phyloP scores from a whole-genome alignment of 2,329 filamentous ascomycete species.

The Fusarium solani-melongenae region DNA sequence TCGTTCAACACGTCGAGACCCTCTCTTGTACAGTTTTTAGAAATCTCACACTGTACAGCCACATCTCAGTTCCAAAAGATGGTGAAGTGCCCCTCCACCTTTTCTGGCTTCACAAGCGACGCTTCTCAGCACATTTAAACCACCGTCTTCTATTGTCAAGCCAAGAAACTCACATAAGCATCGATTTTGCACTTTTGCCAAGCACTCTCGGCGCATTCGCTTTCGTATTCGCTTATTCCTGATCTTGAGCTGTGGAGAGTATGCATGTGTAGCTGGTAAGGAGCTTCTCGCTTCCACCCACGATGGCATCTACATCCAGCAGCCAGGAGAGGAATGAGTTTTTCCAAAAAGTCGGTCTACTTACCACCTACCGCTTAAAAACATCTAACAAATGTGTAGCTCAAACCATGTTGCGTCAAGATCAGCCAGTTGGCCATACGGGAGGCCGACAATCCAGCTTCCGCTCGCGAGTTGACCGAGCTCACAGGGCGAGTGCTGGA shows the following conservation, averaged over 20 bases:
- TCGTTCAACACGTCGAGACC: background rate
- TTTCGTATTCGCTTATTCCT: conserved; percentile 27
- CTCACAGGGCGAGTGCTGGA: conserved; percentile 58
- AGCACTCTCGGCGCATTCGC: conserved; percentile 10
- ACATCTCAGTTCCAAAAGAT: conserved; percentile 4
- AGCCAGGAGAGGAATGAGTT: conserved; percentile 45
- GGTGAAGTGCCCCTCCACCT: conserved; percentile 19
- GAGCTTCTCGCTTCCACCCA: conserved; percentile 33
- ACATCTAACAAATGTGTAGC: conserved; percentile 52
- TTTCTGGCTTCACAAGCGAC: conserved; percentile 18
- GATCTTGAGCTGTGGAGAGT: conserved; percentile 26
- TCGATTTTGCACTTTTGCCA: background rate
- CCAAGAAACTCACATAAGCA: background rate
- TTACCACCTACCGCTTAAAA: background rate
- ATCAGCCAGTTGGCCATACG: conserved; percentile 68
- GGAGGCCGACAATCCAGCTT: conserved; percentile 55
- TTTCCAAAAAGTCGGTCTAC: conserved; percentile 45
- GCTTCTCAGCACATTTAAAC: background rate
- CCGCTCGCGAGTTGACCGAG: conserved; percentile 57
- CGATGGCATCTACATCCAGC: conserved; percentile 41
- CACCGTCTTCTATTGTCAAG: background rate
- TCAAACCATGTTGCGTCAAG: conserved; percentile 71
- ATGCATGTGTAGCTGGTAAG: conserved; percentile 35
- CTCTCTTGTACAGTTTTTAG: background rate
- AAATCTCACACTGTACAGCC: conserved; percentile 1